Evolutionary conservation across 2,329 filamentous ascomycete genomes (phyloP).

Genomic region (Aspergillus jensenii): DNA sequence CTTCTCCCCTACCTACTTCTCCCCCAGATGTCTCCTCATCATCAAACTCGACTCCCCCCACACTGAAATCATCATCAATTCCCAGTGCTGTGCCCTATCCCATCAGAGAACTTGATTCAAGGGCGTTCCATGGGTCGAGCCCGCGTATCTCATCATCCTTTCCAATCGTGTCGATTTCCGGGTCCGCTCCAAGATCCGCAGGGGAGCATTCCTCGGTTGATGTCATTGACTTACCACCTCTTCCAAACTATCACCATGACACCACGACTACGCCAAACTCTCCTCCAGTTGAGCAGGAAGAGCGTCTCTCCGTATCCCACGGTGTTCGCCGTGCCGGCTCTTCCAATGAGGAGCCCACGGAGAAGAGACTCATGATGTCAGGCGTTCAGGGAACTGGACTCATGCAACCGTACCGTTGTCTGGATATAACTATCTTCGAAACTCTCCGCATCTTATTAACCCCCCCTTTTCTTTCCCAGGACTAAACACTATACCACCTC

Average conservation of each 20-base stretch:
- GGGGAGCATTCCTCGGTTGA: not conserved
- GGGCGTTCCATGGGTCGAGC: not conserved
- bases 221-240: constrained; percentile 1
- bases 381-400: not conserved
- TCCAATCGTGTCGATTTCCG: not conserved
- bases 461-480: not conserved
- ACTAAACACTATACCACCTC: not conserved
- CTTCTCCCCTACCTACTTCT: no score
- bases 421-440: not conserved
- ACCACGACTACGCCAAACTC: not conserved
- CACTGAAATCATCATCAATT: not conserved
- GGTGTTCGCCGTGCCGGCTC: not conserved
- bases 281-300: not conserved
- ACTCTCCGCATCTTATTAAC: not conserved
- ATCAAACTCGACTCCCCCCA: not conserved
- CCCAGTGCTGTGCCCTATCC: not conserved
- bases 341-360: not conserved
- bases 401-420: not conserved
- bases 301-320: not conserved
- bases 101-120: not conserved
- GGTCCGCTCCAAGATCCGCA: not conserved
- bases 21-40: not conserved
- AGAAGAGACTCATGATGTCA: not conserved
- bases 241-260: not conserved
- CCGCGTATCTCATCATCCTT: not conserved